Base-by-base conservation (phyloP, 176 grass and related monocot species). In the Zoysia pacifica region DNA sequence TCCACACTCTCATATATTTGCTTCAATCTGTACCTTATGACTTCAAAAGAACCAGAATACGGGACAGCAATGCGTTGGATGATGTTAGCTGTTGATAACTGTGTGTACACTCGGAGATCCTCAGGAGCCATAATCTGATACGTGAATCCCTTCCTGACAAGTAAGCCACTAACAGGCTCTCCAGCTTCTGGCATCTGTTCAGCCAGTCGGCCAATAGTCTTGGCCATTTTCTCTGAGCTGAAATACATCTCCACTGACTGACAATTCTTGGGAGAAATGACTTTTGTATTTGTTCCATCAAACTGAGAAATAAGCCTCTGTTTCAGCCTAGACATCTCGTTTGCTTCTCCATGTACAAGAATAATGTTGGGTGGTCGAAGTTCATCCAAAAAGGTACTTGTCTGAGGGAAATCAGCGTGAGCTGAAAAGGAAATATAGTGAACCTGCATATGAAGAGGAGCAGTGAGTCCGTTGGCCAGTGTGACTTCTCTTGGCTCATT, bases 101-200 rank as follows among this genome's bases (percentile, higher is more conserved):
- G 92, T 0, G 92, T 93, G 77, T 89, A 94, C 73, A 98, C 88
- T 49, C 86, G 95, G 73, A 98, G 89, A 85, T 98, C 92, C 72
- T 98, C 92, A 7, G 95, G 90, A 61, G 92, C 92, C 91, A 98
- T 93, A 59, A 94, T 98, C 62, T 98, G 95, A 64, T 98, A 98
- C 1, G 90, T 93, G 82, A 98, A 98, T 12, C 90, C 95, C 59
- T 98, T 98, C 87, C 94, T 98, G 12, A 94, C 95, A 55, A 98
- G 83, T 37, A 98, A 89, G 39, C 92, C 95, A 47, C 67, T 90
- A 3, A 90, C 88, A 16, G 80, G 15, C 42, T 91, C 95, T 51
- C 78, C 86, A 60, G 43, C 86, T 71, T 91, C 90, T 62, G 95
- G 95, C 45, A 88, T 81, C 28, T 94, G 92, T 72, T 98, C 92